Percentiles rank a stretch among this genome's conserved stretches.
Conservation (phyloP, 23 red algal species). For the Gracilaria domingensis region DNA sequence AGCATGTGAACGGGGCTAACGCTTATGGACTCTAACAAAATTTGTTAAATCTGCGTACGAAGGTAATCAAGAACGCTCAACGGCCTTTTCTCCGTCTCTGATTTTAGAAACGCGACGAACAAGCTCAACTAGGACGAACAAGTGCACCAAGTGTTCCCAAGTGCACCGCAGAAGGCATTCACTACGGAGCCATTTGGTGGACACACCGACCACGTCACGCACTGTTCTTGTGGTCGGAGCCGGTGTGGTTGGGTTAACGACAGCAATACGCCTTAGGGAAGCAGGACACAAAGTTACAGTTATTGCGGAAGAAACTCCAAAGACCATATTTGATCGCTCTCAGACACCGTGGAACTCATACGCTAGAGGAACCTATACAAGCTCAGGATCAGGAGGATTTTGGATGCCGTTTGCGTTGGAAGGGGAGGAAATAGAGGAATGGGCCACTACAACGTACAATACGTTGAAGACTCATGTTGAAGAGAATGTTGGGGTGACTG, state of each 20-base stretch:
- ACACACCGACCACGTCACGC: background rate
- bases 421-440: constrained; percentile 62
- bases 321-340: constrained; percentile 29
- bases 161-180: background rate
- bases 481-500: constrained; percentile 36
- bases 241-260: constrained; percentile 78
- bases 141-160: background rate
- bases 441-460: constrained; percentile 67
- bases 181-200: background rate
- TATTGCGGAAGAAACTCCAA: constrained; percentile 52
- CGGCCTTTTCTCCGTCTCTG: background rate
- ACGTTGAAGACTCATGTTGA: constrained; percentile 26
- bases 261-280: constrained; percentile 65
- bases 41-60: no score
- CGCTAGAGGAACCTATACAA: constrained; percentile 42
- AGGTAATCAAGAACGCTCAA: background rate
- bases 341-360: constrained; percentile 19
- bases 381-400: constrained; percentile 79
- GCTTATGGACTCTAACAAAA: no score
- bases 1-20: no score
- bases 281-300: constrained; percentile 53
- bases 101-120: background rate
- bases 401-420: constrained; percentile 88
- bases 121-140: background rate
- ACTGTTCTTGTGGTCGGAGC: constrained; percentile 70